A percentile compares a stretch with the other conserved stretches of the same genome.
Evolutionary conservation across 305 asterid species (phyloP).

Genomic region (Fraxinus baroniana): DNA sequence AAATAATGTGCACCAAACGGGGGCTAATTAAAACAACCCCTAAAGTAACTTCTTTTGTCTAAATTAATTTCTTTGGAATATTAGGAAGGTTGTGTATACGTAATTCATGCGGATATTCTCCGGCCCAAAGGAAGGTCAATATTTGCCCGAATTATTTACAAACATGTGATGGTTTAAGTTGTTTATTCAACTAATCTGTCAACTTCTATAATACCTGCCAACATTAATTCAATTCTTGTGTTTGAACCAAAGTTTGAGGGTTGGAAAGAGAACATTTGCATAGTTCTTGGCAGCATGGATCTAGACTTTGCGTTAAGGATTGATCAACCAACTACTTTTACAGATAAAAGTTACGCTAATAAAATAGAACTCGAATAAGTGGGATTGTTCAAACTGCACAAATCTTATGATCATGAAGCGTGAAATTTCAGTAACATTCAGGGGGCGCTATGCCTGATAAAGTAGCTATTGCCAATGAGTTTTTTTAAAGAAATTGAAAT

Average conservation of each 20-base stretch:
- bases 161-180: not conserved
- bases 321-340: not conserved
- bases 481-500: too few species aligned
- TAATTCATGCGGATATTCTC: not conserved
- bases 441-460: not conserved
- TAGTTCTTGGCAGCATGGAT: not conserved
- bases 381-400: not conserved
- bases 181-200: not conserved
- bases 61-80: not conserved
- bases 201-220: not conserved
- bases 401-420: not conserved
- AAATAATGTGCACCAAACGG: too few species aligned
- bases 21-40: not conserved
- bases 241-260: not conserved
- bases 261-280: not conserved
- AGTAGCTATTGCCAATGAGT: not conserved
- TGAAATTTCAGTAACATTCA: not conserved
- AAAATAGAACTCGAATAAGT: not conserved
- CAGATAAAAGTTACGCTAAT: not conserved
- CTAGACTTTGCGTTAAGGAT: not conserved
- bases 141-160: not conserved
- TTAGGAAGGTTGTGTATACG: not conserved
- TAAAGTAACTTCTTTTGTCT: not conserved
- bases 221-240: not conserved
- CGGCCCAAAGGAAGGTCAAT: not conserved